Conservation (phyloP, 805 yeast species). For the Saturnispora bothae region DNA sequence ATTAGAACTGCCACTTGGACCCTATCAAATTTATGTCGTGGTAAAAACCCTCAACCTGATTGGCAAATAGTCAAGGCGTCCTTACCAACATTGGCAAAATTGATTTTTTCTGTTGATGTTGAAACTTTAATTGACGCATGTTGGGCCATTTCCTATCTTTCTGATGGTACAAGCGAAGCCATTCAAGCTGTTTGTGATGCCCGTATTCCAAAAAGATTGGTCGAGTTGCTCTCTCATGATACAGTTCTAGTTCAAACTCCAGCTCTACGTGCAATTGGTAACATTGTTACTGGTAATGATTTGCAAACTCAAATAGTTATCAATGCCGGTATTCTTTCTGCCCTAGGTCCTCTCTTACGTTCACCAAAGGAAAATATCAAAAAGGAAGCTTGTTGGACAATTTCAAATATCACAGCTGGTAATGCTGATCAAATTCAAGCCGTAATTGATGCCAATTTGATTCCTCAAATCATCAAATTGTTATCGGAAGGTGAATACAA, state of each 20-base stretch:
- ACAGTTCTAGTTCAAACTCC: slow-evolving; percentile 90
- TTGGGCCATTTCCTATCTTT: slow-evolving; percentile 94
- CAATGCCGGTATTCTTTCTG: slow-evolving; percentile 84
- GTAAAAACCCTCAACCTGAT: slow-evolving; percentile 92
- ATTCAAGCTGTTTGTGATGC: slow-evolving; percentile 96
- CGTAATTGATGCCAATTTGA: slow-evolving; percentile 86
- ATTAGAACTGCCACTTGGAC: slow-evolving; percentile 98
- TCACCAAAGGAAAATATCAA: slow-evolving; percentile 86
- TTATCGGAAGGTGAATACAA: slow-evolving; percentile 78
- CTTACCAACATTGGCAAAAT: slow-evolving; percentile 82
- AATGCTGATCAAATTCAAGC: slow-evolving; percentile 93
- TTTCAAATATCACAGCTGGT: slow-evolving; percentile 97
- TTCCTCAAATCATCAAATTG: slow-evolving; percentile 81
- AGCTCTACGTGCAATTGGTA: slow-evolving; percentile 94
- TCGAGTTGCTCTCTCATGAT: slow-evolving; percentile 78
- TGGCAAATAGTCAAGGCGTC: slow-evolving; percentile 84
- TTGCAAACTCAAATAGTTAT: slow-evolving; percentile 90
- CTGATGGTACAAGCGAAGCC: slow-evolving; percentile 87
- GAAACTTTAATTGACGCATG: slow-evolving; percentile 96
- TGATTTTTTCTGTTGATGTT: slow-evolving; percentile 81
- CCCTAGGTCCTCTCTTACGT: slow-evolving; percentile 66
- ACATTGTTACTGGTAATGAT: slow-evolving; percentile 96
- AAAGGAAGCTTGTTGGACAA: slow-evolving; percentile 98
- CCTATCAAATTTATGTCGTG: slow-evolving; percentile 89
- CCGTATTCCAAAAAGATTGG: slow-evolving; percentile 87